Evolutionary conservation across 371 early-diverging fungal species (phyloP).

Genomic region (Mortierella sp.): DNA sequence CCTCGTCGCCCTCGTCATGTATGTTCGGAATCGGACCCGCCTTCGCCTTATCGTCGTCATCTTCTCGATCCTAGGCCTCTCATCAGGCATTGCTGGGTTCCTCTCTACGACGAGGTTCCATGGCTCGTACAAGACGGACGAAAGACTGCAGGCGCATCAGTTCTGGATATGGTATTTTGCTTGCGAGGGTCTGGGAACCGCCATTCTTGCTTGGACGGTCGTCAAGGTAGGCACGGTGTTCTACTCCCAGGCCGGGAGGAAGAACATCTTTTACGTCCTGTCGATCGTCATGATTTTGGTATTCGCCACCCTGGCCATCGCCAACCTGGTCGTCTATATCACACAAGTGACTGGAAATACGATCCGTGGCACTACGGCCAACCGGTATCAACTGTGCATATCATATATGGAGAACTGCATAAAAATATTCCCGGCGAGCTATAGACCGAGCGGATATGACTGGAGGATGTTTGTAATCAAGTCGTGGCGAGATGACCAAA

Average conservation of each 20-base stretch:
- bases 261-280: slow-evolving; percentile 28
- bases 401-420: not conserved
- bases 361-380: not conserved
- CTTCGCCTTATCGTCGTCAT: slow-evolving; percentile 27
- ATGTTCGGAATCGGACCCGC: slow-evolving; percentile 34
- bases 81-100: slow-evolving; percentile 27
- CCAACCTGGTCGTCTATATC: slow-evolving; percentile 27
- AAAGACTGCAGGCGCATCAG: not conserved
- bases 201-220: slow-evolving; percentile 26
- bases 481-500: not conserved
- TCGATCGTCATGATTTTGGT: slow-evolving; percentile 24
- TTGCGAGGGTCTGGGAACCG: slow-evolving; percentile 30
- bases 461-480: not conserved
- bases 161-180: slow-evolving; percentile 48
- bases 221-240: slow-evolving; percentile 47
- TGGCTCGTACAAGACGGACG: not conserved
- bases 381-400: not conserved
- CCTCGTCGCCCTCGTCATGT: slow-evolving; percentile 28
- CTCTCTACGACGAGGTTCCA: slow-evolving; percentile 5
- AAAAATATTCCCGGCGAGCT: too few species aligned
- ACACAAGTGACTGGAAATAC: slow-evolving; percentile 10
- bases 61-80: slow-evolving; percentile 20
- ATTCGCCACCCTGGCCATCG: slow-evolving; percentile 25
- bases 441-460: not conserved
- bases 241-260: slow-evolving; percentile 37